These are phyloP conservation scores for Actinidia chinensis DNA, from an alignment of 179 eudicot genomes.

Conservation along the genomic window DNA sequence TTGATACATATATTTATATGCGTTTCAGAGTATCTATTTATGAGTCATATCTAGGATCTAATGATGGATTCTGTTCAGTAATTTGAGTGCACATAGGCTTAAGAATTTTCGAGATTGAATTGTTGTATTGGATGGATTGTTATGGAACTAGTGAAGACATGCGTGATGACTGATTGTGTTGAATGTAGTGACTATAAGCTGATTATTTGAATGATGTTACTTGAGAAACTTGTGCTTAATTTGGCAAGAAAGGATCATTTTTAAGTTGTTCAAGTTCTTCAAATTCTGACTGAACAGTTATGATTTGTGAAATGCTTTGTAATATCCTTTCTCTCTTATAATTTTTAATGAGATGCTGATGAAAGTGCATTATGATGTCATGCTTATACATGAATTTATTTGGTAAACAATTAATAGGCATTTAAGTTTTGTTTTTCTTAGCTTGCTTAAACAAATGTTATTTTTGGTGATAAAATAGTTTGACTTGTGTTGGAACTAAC, in stretches of 20 bases:
- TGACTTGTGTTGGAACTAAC: background rate
- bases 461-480: background rate
- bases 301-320: background rate
- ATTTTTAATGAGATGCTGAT: background rate
- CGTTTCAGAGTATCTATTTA: background rate
- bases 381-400: background rate
- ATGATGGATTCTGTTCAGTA: no score
- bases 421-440: background rate
- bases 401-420: background rate
- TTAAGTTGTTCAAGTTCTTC: background rate
- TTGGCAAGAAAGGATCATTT: background rate
- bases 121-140: background rate
- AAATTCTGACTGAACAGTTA: background rate
- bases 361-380: background rate
- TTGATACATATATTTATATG: no score
- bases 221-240: background rate
- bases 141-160: background rate
- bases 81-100: background rate
- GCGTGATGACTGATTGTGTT: background rate
- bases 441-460: background rate
- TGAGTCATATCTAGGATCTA: background rate
- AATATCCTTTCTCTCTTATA: background rate
- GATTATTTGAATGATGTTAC: background rate
- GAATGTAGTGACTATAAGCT: background rate
- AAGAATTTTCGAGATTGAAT: background rate